Percentiles rank a stretch among this genome's conserved stretches.
Evolutionary conservation across 2,329 filamentous ascomycete species (phyloP).

Genomic region (Fonsecaea monophora): DNA sequence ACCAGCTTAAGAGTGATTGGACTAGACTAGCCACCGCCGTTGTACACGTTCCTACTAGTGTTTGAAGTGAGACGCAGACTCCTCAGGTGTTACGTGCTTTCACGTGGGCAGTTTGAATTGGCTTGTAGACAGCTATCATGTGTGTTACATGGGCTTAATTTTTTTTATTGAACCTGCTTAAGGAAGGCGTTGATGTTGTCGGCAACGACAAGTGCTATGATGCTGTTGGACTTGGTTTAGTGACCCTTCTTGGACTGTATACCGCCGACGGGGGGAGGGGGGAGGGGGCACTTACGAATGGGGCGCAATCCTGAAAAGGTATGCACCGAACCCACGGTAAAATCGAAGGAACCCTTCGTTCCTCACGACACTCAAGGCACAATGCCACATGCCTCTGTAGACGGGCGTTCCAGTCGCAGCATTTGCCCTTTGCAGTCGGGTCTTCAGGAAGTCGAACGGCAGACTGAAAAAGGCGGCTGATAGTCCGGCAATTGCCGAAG

Average conservation of each 20-base stretch:
- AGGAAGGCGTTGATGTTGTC: conserved; percentile 65
- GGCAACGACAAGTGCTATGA: conserved; percentile 76
- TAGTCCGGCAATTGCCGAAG: conserved; percentile 91
- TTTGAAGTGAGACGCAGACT: too few relatives aligned
- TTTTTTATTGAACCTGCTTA: too few relatives aligned
- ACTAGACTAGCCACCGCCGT: too few relatives aligned
- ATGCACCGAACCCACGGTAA: conserved; percentile 95
- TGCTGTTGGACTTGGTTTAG: conserved; percentile 53
- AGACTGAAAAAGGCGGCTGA: conserved; percentile 95
- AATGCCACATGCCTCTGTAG: conserved; percentile 88
- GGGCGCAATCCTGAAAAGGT: conserved; percentile 93
- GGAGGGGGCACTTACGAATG: conserved; percentile 79
- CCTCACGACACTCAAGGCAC: conserved; percentile 74
- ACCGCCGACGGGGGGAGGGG: conserved; percentile 14
- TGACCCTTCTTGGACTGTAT: conserved; percentile 29
- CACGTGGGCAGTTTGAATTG: too few relatives aligned
- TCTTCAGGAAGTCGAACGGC: conserved; percentile 99
- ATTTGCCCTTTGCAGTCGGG: conserved; percentile 85
- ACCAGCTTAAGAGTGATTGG: too few relatives aligned
- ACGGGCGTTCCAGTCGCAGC: conserved; percentile 79
- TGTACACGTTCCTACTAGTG: too few relatives aligned
- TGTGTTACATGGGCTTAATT: too few relatives aligned
- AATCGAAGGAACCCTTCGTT: conserved; percentile 90
- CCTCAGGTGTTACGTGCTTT: too few relatives aligned
- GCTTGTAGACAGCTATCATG: too few relatives aligned